These are phyloP conservation scores for Coprinellus micaceus DNA, from an alignment of 768 basidiomycete species.

Conservation along the genomic window DNA sequence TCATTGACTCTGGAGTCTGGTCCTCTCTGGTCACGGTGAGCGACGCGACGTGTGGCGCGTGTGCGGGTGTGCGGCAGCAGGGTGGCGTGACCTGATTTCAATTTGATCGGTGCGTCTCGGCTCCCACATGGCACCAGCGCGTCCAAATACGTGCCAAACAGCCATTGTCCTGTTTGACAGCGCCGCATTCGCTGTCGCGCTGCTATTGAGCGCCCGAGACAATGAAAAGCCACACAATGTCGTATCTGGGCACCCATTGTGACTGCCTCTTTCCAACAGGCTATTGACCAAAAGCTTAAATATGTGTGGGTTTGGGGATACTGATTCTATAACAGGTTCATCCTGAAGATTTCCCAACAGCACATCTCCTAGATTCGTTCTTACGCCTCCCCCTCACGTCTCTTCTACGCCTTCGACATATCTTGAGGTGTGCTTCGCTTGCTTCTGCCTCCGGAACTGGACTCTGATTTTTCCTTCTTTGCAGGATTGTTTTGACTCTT, in stretches of 20 bases:
- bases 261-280: neutral
- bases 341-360: neutral
- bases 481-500: neutral
- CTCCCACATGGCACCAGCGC: too few species aligned
- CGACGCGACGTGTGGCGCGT: too few species aligned
- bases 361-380: neutral
- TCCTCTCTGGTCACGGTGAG: too few species aligned
- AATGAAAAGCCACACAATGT: slow-evolving; percentile 8
- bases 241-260: neutral
- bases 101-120: too few species aligned
- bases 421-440: slow-evolving; percentile 4
- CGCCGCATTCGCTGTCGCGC: too few species aligned
- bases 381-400: neutral
- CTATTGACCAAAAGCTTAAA: slow-evolving; percentile 8
- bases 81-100: too few species aligned
- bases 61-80: too few species aligned
- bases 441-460: neutral
- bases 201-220: neutral
- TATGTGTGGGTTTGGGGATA: neutral
- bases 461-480: neutral
- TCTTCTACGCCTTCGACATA: slow-evolving; percentile 2
- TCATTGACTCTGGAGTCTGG: too few species aligned
- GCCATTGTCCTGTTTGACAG: too few species aligned
- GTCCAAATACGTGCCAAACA: slow-evolving; percentile 1
- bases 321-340: slow-evolving; percentile 3